phyloP scores from a whole-genome alignment of 1,284 basidiomycete genomes.

The Boletus smithii region DNA sequence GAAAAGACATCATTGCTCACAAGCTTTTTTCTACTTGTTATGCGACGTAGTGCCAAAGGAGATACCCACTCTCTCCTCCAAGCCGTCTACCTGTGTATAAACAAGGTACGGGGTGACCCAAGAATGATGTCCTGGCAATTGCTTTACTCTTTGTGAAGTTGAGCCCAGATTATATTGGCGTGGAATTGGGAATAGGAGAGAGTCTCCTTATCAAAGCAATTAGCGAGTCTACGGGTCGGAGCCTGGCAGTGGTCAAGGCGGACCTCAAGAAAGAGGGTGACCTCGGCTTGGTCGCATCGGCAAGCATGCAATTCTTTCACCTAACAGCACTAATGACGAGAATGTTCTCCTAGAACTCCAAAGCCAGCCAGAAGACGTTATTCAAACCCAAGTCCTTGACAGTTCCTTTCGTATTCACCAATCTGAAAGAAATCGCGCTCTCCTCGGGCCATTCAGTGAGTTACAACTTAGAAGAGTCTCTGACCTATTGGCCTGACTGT shows the following conservation, averaged over 20 bases:
- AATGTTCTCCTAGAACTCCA: slow-evolving; percentile 64
- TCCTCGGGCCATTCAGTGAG: slow-evolving; percentile 78
- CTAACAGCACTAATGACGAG: neutral
- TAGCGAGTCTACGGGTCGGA: slow-evolving; percentile 90
- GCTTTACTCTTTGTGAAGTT: slow-evolving; percentile 48
- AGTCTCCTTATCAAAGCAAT: slow-evolving; percentile 95
- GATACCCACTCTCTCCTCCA: slow-evolving; percentile 76
- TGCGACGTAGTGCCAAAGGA: slow-evolving; percentile 73
- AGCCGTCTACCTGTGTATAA: slow-evolving; percentile 95
- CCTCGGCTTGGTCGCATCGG: slow-evolving; percentile 93
- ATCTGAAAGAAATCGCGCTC: slow-evolving; percentile 83
- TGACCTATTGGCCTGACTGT: slow-evolving; percentile 4
- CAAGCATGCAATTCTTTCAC: slow-evolving; percentile 26
- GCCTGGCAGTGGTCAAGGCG: slow-evolving; percentile 77
- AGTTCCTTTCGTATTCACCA: slow-evolving; percentile 83
- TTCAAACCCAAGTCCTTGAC: slow-evolving; percentile 94
- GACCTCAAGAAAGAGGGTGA: slow-evolving; percentile 95
- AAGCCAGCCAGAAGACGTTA: slow-evolving; percentile 91
- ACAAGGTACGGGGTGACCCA: slow-evolving; percentile 60
- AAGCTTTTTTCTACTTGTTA: slow-evolving; percentile 85
- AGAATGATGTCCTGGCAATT: neutral
- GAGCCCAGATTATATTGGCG: slow-evolving; percentile 92
- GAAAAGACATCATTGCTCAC: slow-evolving; percentile 92
- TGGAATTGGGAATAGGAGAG: slow-evolving; percentile 97
- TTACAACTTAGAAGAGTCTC: neutral